These are phyloP conservation scores for Bacidia rubella DNA, from an alignment of 495 filamentous ascomycete genomes.

Conservation along the genomic window DNA sequence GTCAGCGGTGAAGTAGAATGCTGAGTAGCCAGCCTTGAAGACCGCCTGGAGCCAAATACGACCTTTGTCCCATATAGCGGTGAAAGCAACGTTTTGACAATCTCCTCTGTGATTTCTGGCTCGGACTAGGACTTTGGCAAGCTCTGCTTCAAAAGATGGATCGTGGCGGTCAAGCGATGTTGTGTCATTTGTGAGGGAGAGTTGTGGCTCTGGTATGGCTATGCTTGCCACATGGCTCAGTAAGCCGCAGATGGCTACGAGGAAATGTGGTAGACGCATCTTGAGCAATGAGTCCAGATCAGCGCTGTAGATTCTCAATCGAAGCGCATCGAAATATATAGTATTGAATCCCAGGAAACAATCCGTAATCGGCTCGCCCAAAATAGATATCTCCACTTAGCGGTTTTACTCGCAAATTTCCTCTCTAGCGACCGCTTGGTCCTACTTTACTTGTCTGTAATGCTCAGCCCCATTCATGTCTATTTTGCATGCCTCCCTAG, in stretches of 20 bases:
- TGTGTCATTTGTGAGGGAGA: not conserved
- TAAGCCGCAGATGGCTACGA: not conserved
- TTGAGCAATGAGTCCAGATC: too few species aligned
- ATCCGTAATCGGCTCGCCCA: not conserved
- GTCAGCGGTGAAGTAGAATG: not conserved
- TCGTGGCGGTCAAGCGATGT: not conserved
- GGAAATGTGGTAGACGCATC: not conserved
- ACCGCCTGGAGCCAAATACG: not conserved
- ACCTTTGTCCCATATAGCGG: not conserved
- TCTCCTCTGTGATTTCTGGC: not conserved
- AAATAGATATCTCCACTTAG: too few species aligned
- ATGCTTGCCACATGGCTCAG: not conserved
- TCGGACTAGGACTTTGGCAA: not conserved
- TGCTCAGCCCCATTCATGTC: too few species aligned
- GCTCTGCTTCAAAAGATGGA: not conserved
- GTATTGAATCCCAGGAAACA: not conserved
- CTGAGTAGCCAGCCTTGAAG: not conserved
- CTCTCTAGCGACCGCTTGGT: too few species aligned
- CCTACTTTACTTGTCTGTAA: too few species aligned
- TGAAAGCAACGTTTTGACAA: not conserved
- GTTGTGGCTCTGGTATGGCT: not conserved
- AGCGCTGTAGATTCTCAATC: not conserved
- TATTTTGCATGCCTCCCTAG: too few species aligned
- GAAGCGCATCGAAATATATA: not conserved
- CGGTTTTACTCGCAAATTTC: too few species aligned